Conservation (phyloP, 345 rosid genomes). For the Eucalyptus regnans region DNA sequence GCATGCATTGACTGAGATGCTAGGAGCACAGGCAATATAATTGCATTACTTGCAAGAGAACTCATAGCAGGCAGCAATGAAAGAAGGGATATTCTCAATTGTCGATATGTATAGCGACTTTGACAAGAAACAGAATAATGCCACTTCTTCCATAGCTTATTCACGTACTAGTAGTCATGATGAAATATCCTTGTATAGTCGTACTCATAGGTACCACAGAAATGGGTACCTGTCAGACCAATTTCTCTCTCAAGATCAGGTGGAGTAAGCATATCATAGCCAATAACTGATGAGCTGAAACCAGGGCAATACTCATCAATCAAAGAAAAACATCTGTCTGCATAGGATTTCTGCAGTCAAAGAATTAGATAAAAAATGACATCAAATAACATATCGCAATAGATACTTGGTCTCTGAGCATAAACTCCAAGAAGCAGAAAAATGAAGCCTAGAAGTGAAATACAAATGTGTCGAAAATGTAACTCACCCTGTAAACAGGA, state of each 20-base stretch:
- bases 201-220: neutral
- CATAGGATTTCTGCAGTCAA: constrained; percentile 39
- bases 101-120: neutral
- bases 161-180: neutral
- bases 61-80: neutral
- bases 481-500: constrained; percentile 63
- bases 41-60: neutral
- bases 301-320: constrained; percentile 59
- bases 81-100: neutral
- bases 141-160: neutral
- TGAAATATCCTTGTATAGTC: neutral
- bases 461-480: neutral
- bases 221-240: constrained; percentile 57
- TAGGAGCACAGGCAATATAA: neutral
- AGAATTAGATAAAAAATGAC: neutral
- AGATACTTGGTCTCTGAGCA: neutral
- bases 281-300: constrained; percentile 61
- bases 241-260: constrained; percentile 79
- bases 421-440: neutral
- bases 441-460: neutral
- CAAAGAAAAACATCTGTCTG: constrained; percentile 43
- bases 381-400: neutral
- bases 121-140: neutral
- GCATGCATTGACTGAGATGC: neutral
- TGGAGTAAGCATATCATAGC: constrained; percentile 83